Percentiles rank a stretch among this genome's conserved stretches.
These are phyloP conservation scores for Boletales sp. DNA, from an alignment of 768 basidiomycete species.

Conservation along the genomic window DNA sequence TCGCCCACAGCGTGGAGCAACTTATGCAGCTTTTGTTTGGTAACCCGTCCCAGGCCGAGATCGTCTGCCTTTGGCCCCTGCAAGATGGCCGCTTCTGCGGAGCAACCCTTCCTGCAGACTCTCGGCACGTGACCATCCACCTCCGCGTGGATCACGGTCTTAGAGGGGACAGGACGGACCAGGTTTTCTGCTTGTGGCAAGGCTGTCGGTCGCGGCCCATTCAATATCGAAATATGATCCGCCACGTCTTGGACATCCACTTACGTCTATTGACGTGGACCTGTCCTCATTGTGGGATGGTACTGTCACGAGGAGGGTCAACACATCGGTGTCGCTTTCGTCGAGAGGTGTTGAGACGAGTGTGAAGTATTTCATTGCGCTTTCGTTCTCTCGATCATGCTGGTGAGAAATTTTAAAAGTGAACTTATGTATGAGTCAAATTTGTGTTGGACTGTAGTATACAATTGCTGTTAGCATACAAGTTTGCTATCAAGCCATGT, in stretches of 20 bases:
- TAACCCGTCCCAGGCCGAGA: too few relatives aligned
- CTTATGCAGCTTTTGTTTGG: too few relatives aligned
- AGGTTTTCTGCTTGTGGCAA: constrained; percentile 8
- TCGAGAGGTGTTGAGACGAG: too few relatives aligned
- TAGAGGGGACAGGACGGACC: constrained; percentile 16
- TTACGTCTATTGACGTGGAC: constrained; percentile 13
- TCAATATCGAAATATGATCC: constrained; percentile 17
- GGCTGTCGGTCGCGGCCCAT: constrained; percentile 12
- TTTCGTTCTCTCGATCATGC: too few relatives aligned
- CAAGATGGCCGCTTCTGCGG: constrained; percentile 3
- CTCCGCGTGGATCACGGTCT: constrained; percentile 13
- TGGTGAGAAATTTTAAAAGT: too few relatives aligned
- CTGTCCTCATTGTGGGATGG: constrained; percentile 8
- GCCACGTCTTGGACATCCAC: constrained; percentile 17
- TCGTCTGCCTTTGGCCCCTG: too few relatives aligned
- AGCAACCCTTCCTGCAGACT: not conserved
- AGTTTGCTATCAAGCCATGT: too few relatives aligned
- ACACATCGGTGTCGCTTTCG: constrained; percentile 5
- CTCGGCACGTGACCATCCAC: constrained; percentile 4
- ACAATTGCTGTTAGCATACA: too few relatives aligned
- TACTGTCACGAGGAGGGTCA: constrained; percentile 19
- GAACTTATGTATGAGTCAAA: too few relatives aligned
- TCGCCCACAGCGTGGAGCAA: too few relatives aligned
- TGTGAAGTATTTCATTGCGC: too few relatives aligned
- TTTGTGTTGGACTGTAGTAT: too few relatives aligned